Percentiles rank a stretch among this genome's conserved stretches.
phyloP scores from a whole-genome alignment of 2,329 filamentous ascomycete genomes.

The Ciborinia camelliae region DNA sequence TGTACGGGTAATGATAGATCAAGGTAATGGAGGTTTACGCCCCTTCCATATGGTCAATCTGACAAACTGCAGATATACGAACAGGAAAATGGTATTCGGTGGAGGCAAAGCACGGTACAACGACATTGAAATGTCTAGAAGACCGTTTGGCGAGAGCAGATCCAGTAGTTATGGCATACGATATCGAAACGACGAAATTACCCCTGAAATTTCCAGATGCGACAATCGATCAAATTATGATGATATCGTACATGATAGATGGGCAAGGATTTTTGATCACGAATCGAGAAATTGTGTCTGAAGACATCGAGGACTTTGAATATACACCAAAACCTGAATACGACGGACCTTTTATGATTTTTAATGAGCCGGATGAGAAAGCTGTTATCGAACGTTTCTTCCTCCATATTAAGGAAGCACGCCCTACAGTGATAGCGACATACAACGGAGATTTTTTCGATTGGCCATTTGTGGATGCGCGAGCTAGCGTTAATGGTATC shows the following conservation, averaged over 20 bases:
- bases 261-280: constrained; percentile 97
- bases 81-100: constrained; percentile 97
- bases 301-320: constrained; percentile 96
- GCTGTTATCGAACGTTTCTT: constrained; percentile 87
- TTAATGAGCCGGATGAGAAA: constrained; percentile 96
- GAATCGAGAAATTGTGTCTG: constrained; percentile 94
- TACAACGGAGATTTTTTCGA: constrained; percentile 99
- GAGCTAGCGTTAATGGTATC: constrained; percentile 90
- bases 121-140: constrained; percentile 79
- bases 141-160: constrained; percentile 87
- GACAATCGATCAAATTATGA: constrained; percentile 95
- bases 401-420: constrained; percentile 87
- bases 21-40: constrained; percentile 52
- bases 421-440: constrained; percentile 96
- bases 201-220: constrained; percentile 96
- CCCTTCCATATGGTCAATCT: constrained; percentile 10
- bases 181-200: constrained; percentile 96
- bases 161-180: constrained; percentile 96
- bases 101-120: constrained; percentile 85
- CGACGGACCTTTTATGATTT: constrained; percentile 91
- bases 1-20: constrained; percentile 96
- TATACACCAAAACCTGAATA: constrained; percentile 98
- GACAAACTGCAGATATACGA: constrained; percentile 68
- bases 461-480: constrained; percentile 96
- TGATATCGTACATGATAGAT: constrained; percentile 99